A percentile compares a stretch with the other conserved stretches of the same genome.
Evolutionary conservation across 306 rosid species (phyloP).

Genomic region (Cucurbita maxima): DNA sequence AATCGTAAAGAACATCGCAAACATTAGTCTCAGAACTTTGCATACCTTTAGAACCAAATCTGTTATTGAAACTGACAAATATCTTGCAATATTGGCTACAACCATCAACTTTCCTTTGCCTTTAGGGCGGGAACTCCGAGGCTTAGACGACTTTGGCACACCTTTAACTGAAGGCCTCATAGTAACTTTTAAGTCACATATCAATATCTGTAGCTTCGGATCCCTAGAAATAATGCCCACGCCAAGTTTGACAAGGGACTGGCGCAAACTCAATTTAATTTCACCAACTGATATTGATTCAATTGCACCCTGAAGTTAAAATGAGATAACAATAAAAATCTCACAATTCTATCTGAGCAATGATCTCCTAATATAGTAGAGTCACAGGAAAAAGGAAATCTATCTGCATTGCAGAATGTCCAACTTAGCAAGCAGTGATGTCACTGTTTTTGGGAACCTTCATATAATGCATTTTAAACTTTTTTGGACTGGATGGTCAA

Average conservation of each 20-base stretch:
- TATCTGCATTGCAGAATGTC: background rate
- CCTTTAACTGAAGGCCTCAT: conserved; percentile 71
- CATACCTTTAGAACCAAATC: conserved; percentile 86
- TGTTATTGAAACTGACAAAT: conserved; percentile 73
- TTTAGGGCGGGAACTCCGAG: conserved; percentile 51
- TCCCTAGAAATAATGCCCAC: conserved; percentile 81
- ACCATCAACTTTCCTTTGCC: conserved; percentile 95
- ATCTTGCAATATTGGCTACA: conserved; percentile 76
- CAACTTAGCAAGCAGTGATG: background rate
- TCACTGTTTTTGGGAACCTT: background rate
- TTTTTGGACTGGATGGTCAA: background rate
- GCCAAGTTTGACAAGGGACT: conserved; percentile 76
- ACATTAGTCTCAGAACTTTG: background rate
- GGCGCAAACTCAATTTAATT: conserved; percentile 84
- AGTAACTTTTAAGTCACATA: conserved; percentile 81
- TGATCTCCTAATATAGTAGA: conserved; percentile 7
- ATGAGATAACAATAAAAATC: conserved; percentile 17
- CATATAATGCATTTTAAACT: background rate
- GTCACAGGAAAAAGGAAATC: background rate
- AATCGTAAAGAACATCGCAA: background rate
- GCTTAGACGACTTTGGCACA: conserved; percentile 29
- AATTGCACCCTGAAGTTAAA: conserved; percentile 60
- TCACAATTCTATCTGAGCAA: conserved; percentile 7
- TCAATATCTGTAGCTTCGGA: conserved; percentile 86
- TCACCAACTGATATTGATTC: conserved; percentile 93